These are phyloP conservation scores for Ascochyta pisi DNA, from an alignment of 2,329 filamentous ascomycete genomes.

Conservation along the genomic window DNA sequence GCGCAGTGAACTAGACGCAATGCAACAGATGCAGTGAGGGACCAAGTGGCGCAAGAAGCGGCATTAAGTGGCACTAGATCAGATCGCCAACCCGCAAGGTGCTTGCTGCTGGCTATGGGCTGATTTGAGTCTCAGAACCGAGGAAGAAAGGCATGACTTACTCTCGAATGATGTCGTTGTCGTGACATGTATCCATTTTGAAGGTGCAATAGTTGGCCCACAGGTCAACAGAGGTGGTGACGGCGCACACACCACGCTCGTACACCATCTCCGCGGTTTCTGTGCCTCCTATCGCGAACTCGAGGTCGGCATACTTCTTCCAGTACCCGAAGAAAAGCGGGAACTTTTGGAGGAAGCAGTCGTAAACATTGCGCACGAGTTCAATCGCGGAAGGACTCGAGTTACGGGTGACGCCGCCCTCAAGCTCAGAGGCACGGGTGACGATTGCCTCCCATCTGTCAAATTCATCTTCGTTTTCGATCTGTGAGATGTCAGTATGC, in stretches of 20 bases:
- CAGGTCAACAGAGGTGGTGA: slow-evolving; percentile 91
- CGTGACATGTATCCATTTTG: slow-evolving; percentile 97
- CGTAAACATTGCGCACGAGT: slow-evolving; percentile 84
- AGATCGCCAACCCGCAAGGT: slow-evolving; percentile 21
- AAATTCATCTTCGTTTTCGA: slow-evolving; percentile 84
- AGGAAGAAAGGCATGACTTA: slow-evolving; percentile 70
- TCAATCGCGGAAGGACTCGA: slow-evolving; percentile 93
- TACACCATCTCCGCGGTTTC: slow-evolving; percentile 99
- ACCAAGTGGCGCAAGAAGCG: slow-evolving; percentile 50
- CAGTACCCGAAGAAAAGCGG: slow-evolving; percentile 97
- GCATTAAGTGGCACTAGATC: slow-evolving; percentile 30
- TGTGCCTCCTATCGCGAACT: slow-evolving; percentile 95
- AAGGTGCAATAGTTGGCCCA: slow-evolving; percentile 98
- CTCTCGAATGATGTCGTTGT: slow-evolving; percentile 96
- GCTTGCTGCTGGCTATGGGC: slow-evolving; percentile 34
- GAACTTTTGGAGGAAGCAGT: slow-evolving; percentile 92
- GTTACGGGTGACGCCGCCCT: slow-evolving; percentile 94
- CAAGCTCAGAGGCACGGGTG: slow-evolving; percentile 79
- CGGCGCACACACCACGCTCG: slow-evolving; percentile 91
- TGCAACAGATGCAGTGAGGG: slow-evolving; percentile 23
- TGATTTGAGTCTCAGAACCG: slow-evolving; percentile 36
- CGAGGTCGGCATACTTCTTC: slow-evolving; percentile 98
- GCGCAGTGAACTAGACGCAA: slow-evolving; percentile 21
- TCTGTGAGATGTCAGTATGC: slow-evolving; percentile 49
- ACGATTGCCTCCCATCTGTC: slow-evolving; percentile 95